These are phyloP conservation scores for Epichloe festucae DNA, from an alignment of 2,329 filamentous ascomycete genomes.

Conservation along the genomic window DNA sequence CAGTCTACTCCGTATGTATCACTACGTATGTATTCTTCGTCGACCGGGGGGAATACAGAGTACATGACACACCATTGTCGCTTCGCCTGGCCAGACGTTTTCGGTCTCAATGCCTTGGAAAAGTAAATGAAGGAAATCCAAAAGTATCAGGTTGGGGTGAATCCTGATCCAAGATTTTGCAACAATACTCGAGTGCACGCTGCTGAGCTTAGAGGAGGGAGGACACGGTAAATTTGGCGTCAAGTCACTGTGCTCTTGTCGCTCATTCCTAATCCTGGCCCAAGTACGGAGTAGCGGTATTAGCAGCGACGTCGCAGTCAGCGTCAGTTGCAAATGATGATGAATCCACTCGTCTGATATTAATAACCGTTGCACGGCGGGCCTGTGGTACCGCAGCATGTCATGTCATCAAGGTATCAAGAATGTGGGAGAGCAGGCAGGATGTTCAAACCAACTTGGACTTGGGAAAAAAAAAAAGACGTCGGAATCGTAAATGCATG, in stretches of 20 bases:
- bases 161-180: not conserved
- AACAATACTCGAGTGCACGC: not conserved
- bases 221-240: not conserved
- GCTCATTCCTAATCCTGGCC: not conserved
- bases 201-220: not conserved
- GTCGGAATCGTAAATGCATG: not conserved
- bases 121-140: not conserved
- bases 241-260: not conserved
- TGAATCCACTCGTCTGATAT: not conserved
- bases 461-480: not conserved
- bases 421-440: too few species aligned
- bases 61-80: not conserved
- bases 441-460: not conserved
- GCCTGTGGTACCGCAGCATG: not conserved
- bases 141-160: not conserved
- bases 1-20: not conserved
- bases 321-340: not conserved
- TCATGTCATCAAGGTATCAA: not conserved
- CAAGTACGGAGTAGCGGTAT: not conserved
- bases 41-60: not conserved
- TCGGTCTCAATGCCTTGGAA: not conserved
- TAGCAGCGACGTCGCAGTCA: constrained; percentile 1
- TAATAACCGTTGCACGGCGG: not conserved
- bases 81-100: not conserved
- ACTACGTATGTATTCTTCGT: not conserved